Evolutionary conservation across 2,329 filamentous ascomycete genomes (phyloP).

Genomic region (Rosellinia necatrix): DNA sequence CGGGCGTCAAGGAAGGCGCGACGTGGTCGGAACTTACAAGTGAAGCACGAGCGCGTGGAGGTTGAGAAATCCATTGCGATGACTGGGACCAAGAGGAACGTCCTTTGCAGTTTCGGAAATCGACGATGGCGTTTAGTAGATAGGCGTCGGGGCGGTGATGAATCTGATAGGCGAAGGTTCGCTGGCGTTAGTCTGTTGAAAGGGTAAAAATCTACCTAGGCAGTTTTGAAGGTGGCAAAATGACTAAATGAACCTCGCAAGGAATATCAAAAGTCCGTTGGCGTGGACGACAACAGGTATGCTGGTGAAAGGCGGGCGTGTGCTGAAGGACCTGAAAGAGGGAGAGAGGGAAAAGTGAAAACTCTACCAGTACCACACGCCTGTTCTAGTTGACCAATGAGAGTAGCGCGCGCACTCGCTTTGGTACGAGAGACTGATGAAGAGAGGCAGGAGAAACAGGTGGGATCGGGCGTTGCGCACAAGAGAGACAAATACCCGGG

Average conservation of each 20-base stretch:
- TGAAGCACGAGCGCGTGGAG: slow-evolving; percentile 55
- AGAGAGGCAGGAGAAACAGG: neutral
- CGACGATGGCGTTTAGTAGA: slow-evolving; percentile 6
- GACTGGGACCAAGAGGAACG: slow-evolving; percentile 12
- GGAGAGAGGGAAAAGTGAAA: slow-evolving; percentile 22
- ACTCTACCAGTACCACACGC: slow-evolving; percentile 23
- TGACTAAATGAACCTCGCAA: neutral
- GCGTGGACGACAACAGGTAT: slow-evolving; percentile 6
- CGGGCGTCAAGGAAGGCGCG: slow-evolving; percentile 10
- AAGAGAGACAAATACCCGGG: slow-evolving; percentile 24
- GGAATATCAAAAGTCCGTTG: neutral
- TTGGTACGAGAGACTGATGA: slow-evolving; percentile 7
- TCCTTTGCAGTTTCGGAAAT: slow-evolving; percentile 2
- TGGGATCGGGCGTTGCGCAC: slow-evolving; percentile 12
- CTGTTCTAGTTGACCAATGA: slow-evolving; percentile 22
- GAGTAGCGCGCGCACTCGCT: slow-evolving; percentile 19
- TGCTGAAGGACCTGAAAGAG: slow-evolving; percentile 8
- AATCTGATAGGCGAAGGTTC: slow-evolving; percentile 8
- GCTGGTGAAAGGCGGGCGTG: slow-evolving; percentile 7
- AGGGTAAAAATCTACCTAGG: too few relatives aligned
- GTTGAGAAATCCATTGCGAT: slow-evolving; percentile 50
- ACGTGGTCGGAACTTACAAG: slow-evolving; percentile 46
- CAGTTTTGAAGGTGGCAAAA: neutral
- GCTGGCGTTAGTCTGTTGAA: slow-evolving; percentile 15
- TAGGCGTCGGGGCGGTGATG: neutral